phyloP scores from a whole-genome alignment of 23 red algal species.

The Gracilariopsis chorda region DNA sequence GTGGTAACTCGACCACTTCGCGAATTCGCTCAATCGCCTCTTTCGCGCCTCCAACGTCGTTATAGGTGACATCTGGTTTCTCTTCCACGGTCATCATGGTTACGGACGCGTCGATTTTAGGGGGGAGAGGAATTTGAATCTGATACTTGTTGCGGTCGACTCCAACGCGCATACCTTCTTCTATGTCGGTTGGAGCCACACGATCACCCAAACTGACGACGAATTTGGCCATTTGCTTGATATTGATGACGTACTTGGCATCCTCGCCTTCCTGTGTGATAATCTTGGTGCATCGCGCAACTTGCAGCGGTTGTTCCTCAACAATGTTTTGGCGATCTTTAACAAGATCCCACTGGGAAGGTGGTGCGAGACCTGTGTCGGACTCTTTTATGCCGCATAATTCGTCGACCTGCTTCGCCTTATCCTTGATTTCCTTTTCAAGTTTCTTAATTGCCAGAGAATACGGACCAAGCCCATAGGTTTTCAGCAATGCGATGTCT shows the following conservation, averaged over 20 bases:
- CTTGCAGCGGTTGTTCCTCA: conserved; percentile 98
- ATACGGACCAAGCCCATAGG: conserved; percentile 98
- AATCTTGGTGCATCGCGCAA: conserved; percentile 99
- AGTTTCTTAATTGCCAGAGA: conserved; percentile 75
- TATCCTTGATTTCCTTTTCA: conserved; percentile 95
- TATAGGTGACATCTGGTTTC: conserved; percentile 98
- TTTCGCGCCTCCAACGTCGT: conserved; percentile 94
- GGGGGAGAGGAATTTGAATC: conserved; percentile 99
- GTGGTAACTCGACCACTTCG: conserved; percentile 97
- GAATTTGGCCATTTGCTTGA: conserved; percentile 99
- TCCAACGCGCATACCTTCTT: conserved; percentile 99
- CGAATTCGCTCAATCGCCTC: conserved; percentile 97
- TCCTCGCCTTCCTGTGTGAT: conserved; percentile 82
- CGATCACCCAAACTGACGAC: conserved; percentile 93
- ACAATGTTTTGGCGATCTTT: conserved; percentile 94
- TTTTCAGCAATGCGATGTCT: conserved; percentile 94
- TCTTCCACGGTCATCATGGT: conserved; percentile 99
- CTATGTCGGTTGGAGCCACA: conserved; percentile 98
- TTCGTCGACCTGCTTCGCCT: conserved; percentile 87
- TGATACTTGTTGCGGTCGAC: conserved; percentile 99
- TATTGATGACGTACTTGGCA: conserved; percentile 97
- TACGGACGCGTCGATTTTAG: conserved; percentile 96
- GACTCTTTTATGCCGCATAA: conserved; percentile 93
- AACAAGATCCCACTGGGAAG: conserved; percentile 94
- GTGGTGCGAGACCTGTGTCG: conserved; percentile 95